Percentiles rank a stretch among this genome's conserved stretches.
Conservation (phyloP, 2,329 filamentous ascomycete species). For the Cyphellophora europaea region DNA sequence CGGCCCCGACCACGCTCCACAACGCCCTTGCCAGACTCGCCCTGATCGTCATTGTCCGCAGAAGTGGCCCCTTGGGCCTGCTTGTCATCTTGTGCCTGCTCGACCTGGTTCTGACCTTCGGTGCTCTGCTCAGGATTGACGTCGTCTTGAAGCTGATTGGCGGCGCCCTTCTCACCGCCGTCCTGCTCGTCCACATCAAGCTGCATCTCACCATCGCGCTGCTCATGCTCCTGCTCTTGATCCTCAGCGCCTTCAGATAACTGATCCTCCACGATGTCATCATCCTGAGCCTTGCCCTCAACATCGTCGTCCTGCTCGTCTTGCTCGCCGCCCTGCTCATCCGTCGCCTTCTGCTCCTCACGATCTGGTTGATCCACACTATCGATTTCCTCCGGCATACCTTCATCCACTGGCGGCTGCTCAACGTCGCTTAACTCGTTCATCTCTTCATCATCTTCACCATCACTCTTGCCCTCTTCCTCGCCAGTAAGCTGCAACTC, state of each 20-base stretch:
- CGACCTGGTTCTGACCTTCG: slow-evolving; percentile 14
- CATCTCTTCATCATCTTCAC: slow-evolving; percentile 43
- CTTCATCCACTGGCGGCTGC: slow-evolving; percentile 32
- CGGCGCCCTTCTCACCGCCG: slow-evolving; percentile 32
- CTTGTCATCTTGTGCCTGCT: slow-evolving; percentile 12
- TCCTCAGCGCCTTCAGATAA: slow-evolving; percentile 30
- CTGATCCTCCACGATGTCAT: slow-evolving; percentile 17
- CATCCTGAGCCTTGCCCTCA: slow-evolving; percentile 29
- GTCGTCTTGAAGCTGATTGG: slow-evolving; percentile 31
- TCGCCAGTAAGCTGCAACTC: slow-evolving; percentile 75
- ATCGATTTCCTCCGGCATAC: slow-evolving; percentile 26
- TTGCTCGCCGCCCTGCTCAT: slow-evolving; percentile 22
- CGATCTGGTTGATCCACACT: slow-evolving; percentile 19
- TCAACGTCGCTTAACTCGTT: slow-evolving; percentile 48
- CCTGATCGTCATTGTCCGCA: slow-evolving; percentile 15
- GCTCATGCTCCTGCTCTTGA: slow-evolving; percentile 20
- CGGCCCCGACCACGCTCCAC: slow-evolving; percentile 15
- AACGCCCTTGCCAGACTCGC: slow-evolving; percentile 13
- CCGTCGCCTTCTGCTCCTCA: slow-evolving; percentile 15
- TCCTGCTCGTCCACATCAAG: slow-evolving; percentile 36
- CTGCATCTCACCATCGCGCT: slow-evolving; percentile 28
- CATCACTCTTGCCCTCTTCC: slow-evolving; percentile 41
- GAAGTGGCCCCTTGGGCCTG: slow-evolving; percentile 14
- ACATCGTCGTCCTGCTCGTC: slow-evolving; percentile 24
- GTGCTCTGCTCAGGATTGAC: slow-evolving; percentile 23